phyloP scores from a whole-genome alignment of 257 asterid genomes.

The Plantago major region DNA sequence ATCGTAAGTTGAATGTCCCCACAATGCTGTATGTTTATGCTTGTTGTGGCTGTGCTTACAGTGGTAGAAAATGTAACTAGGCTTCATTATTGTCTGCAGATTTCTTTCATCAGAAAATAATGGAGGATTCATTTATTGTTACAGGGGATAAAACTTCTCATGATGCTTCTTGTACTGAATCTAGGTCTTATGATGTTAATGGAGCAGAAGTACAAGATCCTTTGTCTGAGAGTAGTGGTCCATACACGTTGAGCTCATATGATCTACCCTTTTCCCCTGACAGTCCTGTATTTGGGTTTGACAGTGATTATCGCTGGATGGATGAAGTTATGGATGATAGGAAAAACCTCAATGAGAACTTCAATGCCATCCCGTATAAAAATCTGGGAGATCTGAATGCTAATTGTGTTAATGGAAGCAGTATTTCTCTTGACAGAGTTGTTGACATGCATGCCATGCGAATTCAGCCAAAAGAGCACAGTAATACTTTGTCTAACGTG shows the following conservation, averaged over 20 bases:
- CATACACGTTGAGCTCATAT: constrained; percentile 18
- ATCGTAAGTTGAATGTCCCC: constrained; percentile 24
- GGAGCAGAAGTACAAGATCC: constrained; percentile 22
- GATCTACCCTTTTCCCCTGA: constrained; percentile 26
- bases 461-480: constrained; percentile 14
- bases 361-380: constrained; percentile 19
- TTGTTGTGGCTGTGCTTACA: constrained; percentile 2
- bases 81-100: constrained; percentile 30
- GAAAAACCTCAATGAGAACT: constrained; percentile 16
- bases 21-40: constrained; percentile 7
- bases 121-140: constrained; percentile 30
- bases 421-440: constrained; percentile 19
- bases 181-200: constrained; percentile 35
- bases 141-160: constrained; percentile 31
- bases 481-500: constrained; percentile 12
- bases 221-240: constrained; percentile 29
- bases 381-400: constrained; percentile 23
- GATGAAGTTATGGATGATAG: constrained; percentile 16
- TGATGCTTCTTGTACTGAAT: constrained; percentile 28
- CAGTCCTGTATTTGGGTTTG: constrained; percentile 23
- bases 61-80: constrained; percentile 15
- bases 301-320: constrained; percentile 21
- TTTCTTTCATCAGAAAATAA: constrained; percentile 24
- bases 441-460: constrained; percentile 18
- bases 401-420: constrained; percentile 19